Conservation (phyloP, 371 early-diverging fungal species). For the Mortierella sp. region DNA sequence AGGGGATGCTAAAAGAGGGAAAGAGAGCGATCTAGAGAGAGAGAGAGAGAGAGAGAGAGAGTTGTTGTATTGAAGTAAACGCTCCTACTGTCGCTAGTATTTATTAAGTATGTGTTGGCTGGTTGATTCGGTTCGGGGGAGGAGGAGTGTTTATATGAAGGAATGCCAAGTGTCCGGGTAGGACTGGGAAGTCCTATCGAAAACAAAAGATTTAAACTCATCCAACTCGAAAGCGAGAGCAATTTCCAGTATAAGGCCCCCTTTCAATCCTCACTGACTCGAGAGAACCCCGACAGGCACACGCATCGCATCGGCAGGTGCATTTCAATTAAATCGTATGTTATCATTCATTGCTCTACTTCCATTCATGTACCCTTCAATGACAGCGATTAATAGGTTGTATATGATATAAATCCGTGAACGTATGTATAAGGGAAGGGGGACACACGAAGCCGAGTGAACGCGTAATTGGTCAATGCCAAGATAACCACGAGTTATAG, state of each 20-base stretch:
- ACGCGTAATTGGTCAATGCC: background rate
- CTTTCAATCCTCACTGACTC: background rate
- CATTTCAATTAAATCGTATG: background rate
- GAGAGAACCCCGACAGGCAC: background rate
- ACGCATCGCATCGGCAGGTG: background rate
- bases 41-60: background rate
- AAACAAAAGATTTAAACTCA: slow-evolving; percentile 1
- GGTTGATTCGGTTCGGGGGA: background rate
- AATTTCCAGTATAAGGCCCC: background rate
- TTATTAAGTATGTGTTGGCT: background rate
- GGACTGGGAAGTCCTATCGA: background rate
- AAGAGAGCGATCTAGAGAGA: too few relatives aligned
- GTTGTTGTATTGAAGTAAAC: background rate
- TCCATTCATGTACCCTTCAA: background rate
- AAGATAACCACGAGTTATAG: slow-evolving; percentile 2
- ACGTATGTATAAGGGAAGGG: too few relatives aligned
- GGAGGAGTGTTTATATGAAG: background rate
- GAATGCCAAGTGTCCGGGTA: background rate
- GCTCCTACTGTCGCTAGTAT: background rate
- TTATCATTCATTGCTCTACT: background rate
- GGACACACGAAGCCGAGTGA: background rate
- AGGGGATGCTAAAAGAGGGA: background rate
- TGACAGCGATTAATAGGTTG: too few relatives aligned
- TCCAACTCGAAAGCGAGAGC: background rate
- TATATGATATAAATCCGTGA: too few relatives aligned